Conservation (phyloP, 2,329 filamentous ascomycete genomes). For the Alternaria incomplexa region DNA sequence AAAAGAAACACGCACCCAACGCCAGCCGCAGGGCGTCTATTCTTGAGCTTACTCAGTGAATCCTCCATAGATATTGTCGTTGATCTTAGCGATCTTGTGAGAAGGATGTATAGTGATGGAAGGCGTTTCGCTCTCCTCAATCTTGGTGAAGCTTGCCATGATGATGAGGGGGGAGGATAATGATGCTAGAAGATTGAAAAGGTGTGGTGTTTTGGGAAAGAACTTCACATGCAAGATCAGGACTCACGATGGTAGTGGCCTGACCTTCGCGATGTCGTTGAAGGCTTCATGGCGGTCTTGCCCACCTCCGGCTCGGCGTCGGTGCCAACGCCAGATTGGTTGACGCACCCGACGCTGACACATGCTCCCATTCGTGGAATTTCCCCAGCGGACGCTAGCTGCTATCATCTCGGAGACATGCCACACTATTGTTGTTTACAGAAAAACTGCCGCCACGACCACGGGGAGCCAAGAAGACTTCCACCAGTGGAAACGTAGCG, state of each 20-base stretch:
- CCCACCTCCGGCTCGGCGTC: constrained; percentile 5
- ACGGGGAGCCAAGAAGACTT: constrained; percentile 2
- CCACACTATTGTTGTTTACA: constrained; percentile 1
- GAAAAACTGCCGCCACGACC: constrained; percentile 3
- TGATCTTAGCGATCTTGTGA: constrained; percentile 73
- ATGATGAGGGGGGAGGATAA: background rate
- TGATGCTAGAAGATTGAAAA: background rate
- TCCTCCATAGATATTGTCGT: constrained; percentile 81
- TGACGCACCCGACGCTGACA: background rate
- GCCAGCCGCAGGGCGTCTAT: background rate
- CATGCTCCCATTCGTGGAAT: constrained; percentile 9
- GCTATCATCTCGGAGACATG: background rate
- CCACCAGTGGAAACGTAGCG: constrained; percentile 10
- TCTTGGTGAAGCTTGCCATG: constrained; percentile 78
- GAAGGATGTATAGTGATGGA: constrained; percentile 69
- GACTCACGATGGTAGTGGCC: constrained; percentile 7
- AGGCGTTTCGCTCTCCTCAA: constrained; percentile 65
- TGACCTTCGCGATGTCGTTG: constrained; percentile 11
- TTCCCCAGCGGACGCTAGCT: background rate
- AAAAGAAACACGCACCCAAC: constrained; percentile 1
- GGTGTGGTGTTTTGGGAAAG: background rate
- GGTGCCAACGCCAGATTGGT: constrained; percentile 8
- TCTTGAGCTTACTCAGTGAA: constrained; percentile 73
- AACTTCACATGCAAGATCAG: background rate
- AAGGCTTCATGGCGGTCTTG: constrained; percentile 16